phyloP scores from a whole-genome alignment of 805 yeast genomes.

The Kodamaea fukazawae region DNA sequence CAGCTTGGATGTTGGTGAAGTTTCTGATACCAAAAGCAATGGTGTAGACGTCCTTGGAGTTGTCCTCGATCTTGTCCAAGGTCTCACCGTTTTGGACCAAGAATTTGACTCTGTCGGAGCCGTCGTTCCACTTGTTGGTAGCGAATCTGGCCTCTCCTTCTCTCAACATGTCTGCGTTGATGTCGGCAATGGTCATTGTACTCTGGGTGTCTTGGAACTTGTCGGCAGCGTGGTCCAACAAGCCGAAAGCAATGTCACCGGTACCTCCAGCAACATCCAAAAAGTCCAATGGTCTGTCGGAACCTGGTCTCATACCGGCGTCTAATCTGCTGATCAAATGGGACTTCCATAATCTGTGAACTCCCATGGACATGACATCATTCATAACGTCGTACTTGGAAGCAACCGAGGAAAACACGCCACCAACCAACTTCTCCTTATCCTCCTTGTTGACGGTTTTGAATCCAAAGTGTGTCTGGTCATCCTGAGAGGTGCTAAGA shows the following conservation, averaged over 20 bases:
- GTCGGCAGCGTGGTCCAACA: conserved; percentile 83
- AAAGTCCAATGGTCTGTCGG: conserved; percentile 72
- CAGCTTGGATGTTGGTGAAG: conserved; percentile 92
- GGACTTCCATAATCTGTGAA: conserved; percentile 92
- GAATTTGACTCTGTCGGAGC: conserved; percentile 64
- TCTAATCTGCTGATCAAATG: conserved; percentile 85
- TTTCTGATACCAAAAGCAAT: conserved; percentile 97
- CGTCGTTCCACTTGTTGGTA: conserved; percentile 57
- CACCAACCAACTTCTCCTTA: conserved; percentile 79
- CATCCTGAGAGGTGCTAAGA: conserved; percentile 11
- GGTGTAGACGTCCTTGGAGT: conserved; percentile 92
- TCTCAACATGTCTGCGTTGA: conserved; percentile 90
- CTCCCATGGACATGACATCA: conserved; percentile 95
- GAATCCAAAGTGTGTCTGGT: conserved; percentile 83
- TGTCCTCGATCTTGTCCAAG: conserved; percentile 77
- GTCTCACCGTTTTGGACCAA: conserved; percentile 91
- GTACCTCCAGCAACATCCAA: conserved; percentile 99
- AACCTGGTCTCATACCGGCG: conserved; percentile 90
- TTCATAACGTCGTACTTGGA: conserved; percentile 94
- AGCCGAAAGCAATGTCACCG: conserved; percentile 96
- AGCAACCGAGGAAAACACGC: conserved; percentile 93
- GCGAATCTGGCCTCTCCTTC: conserved; percentile 84
- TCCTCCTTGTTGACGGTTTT: conserved; percentile 74
- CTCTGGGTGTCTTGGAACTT: conserved; percentile 72
- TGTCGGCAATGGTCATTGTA: conserved; percentile 89